A percentile compares a stretch with the other conserved stretches of the same genome.
Conservation (phyloP, 2,329 filamentous ascomycete species). For the Penicillium sp. region DNA sequence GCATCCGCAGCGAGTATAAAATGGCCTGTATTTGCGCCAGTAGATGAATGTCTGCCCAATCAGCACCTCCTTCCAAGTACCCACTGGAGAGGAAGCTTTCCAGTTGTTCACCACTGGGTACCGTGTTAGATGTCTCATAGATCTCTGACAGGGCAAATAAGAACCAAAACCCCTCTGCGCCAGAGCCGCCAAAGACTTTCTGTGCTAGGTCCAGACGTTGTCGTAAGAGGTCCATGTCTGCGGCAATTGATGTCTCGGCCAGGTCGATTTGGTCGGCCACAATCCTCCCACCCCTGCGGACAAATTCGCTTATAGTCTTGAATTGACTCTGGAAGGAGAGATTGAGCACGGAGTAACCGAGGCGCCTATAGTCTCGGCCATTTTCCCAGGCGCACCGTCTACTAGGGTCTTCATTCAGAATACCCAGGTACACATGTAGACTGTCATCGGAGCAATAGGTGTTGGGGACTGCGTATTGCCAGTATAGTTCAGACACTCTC, state of each 20-base stretch:
- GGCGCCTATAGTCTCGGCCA: conserved; percentile 52
- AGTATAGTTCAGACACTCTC: conserved; percentile 53
- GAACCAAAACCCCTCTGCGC: conserved; percentile 32
- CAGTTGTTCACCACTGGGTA: conserved; percentile 23
- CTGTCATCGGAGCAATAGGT: conserved; percentile 20
- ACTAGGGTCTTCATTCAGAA: conserved; percentile 60
- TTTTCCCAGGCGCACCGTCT: conserved; percentile 61
- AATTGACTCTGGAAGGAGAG: conserved; percentile 28
- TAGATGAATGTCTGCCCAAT: conserved; percentile 65
- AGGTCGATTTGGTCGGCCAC: conserved; percentile 31
- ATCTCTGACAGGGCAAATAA: conserved; percentile 38
- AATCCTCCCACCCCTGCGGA: conserved; percentile 41
- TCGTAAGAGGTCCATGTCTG: conserved; percentile 22
- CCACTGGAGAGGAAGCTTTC: conserved; percentile 33
- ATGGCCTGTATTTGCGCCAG: conserved; percentile 62
- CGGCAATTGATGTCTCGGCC: conserved; percentile 16
- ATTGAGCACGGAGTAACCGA: conserved; percentile 59
- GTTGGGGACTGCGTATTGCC: conserved; percentile 41
- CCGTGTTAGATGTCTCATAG: conserved; percentile 19
- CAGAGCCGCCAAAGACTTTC: conserved; percentile 10
- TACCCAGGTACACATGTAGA: conserved; percentile 63
- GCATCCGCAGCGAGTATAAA: conserved; percentile 64
- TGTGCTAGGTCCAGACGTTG: conserved; percentile 25
- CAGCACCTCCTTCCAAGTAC: conserved; percentile 34
- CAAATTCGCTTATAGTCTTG: conserved; percentile 34